Base-by-base conservation (phyloP, 306 rosid species). In the Quercus berberidifolia region DNA sequence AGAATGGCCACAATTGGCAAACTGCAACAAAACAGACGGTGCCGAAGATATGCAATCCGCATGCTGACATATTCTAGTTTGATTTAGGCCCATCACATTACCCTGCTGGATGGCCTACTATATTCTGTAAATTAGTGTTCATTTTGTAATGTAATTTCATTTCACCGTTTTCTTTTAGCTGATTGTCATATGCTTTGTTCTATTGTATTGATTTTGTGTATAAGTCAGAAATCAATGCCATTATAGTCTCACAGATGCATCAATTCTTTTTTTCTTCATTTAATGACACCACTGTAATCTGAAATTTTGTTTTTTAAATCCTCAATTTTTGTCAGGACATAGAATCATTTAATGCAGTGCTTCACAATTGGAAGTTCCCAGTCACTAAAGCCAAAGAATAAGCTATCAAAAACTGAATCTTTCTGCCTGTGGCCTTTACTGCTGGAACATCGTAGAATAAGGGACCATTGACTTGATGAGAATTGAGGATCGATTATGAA, bases 91-190 rank as follows among this genome's bases (percentile, higher is more conserved):
- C 87, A 77, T 82, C 75, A 30, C 77, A 74, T 74, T 79, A 76
- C 71, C 79, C 65, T 76, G 43, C 77, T 74, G 55, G 81, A 79
- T 49, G 33, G 79, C 91, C 88, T 67, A 1, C 7, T 59, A 43
- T 67, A 82, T 60, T 72, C 75, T 89, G 90, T 94, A 90, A 86
- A 84, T 63, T 79, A 83, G 74, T 82, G 73, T 81, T 79, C 84
- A 83, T 81, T 81, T 84, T 80, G 76, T 74, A 73, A 80, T 82
- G 82, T 82, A 83, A 75, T 83, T 83, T 78, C 83, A 71, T 79
- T 80, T 80, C 64, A 54, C 20, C 23, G 19, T 38, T 64, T 68
- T 57, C 12, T 17, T 19, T 31, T 28, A 10, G 71, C 68, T 19
- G 20, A 41, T 56, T n/a, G 43, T 3, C 35, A 69, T 78, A 25